These are phyloP conservation scores for Yamadazyma oceani DNA, from an alignment of 1,139 yeast species.

Conservation along the genomic window DNA sequence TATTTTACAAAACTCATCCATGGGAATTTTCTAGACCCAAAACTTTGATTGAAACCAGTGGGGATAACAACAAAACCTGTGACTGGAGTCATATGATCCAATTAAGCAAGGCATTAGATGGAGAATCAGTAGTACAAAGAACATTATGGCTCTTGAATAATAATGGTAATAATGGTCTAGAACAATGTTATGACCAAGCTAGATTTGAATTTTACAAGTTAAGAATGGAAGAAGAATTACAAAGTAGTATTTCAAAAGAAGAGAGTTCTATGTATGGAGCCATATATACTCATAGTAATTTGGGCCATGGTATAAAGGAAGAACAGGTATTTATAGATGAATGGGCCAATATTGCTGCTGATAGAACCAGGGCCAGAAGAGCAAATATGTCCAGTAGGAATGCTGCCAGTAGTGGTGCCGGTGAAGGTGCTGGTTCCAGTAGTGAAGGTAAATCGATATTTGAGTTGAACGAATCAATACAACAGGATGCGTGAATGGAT, in stretches of 20 bases:
- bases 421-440: constrained; percentile 19
- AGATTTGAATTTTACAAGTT: constrained; percentile 84
- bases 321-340: constrained; percentile 71
- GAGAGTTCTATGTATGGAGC: constrained; percentile 88
- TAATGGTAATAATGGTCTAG: constrained; percentile 24
- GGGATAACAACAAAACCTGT: constrained; percentile 48
- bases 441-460: constrained; percentile 26
- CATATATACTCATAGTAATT: constrained; percentile 57
- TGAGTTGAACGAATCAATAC: constrained; percentile 21
- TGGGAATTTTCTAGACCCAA: constrained; percentile 98
- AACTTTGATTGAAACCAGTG: constrained; percentile 72
- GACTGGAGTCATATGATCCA: constrained; percentile 86
- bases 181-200: constrained; percentile 81
- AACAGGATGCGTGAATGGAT: constrained; percentile 1
- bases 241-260: constrained; percentile 72
- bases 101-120: constrained; percentile 72
- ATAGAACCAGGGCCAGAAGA: constrained; percentile 49
- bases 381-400: constrained; percentile 39
- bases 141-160: constrained; percentile 65
- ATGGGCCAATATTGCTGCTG: constrained; percentile 74
- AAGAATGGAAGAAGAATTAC: constrained; percentile 82
- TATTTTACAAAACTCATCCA: constrained; percentile 91
- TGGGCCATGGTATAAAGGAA: constrained; percentile 65
- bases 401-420: constrained; percentile 26
- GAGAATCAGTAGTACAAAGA: constrained; percentile 93